phyloP scores from a whole-genome alignment of 208 protist species.

The Crithidia expoeki region DNA sequence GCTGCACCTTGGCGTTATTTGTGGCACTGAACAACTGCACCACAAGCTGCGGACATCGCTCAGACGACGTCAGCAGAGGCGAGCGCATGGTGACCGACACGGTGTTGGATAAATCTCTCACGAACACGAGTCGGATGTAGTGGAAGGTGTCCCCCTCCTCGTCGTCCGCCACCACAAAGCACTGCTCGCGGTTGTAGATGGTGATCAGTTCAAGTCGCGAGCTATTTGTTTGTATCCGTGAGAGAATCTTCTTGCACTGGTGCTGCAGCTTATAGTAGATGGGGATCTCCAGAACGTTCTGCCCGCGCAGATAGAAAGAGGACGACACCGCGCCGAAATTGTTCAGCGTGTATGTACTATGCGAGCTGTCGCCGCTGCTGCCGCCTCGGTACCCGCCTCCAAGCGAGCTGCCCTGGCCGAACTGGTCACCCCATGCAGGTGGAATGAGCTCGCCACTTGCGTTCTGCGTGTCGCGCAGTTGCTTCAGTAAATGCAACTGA shows the following conservation, averaged over 20 bases:
- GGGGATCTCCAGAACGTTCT: slow-evolving; percentile 74
- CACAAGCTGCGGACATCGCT: slow-evolving; percentile 73
- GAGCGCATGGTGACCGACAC: slow-evolving; percentile 51
- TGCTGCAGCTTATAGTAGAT: slow-evolving; percentile 93
- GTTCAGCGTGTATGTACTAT: slow-evolving; percentile 1
- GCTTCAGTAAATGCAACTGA: slow-evolving; percentile 82
- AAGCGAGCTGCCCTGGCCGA: slow-evolving; percentile 26
- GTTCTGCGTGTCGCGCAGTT: slow-evolving; percentile 85
- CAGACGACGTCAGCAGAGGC: slow-evolving; percentile 48
- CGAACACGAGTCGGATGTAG: slow-evolving; percentile 87
- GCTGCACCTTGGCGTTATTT: slow-evolving; percentile 55
- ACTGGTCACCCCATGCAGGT: slow-evolving; percentile 83
- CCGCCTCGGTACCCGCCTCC: slow-evolving; percentile 13
- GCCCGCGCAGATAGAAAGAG: slow-evolving; percentile 68
- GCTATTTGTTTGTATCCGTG: slow-evolving; percentile 70
- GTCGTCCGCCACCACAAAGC: slow-evolving; percentile 87
- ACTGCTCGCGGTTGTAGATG: slow-evolving; percentile 88
- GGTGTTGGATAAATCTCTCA: slow-evolving; percentile 66
- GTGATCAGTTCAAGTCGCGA: slow-evolving; percentile 80
- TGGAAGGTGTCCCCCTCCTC: slow-evolving; percentile 82
- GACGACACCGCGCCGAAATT: slow-evolving; percentile 2
- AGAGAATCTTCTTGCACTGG: slow-evolving; percentile 81
- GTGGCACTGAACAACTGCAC: slow-evolving; percentile 88
- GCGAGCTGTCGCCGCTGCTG: slow-evolving; percentile 15
- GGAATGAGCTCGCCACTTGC: slow-evolving; percentile 83